A percentile compares a stretch with the other conserved stretches of the same genome.
phyloP scores from a whole-genome alignment of 139 green algal genomes.

The Closterium sp. region DNA sequence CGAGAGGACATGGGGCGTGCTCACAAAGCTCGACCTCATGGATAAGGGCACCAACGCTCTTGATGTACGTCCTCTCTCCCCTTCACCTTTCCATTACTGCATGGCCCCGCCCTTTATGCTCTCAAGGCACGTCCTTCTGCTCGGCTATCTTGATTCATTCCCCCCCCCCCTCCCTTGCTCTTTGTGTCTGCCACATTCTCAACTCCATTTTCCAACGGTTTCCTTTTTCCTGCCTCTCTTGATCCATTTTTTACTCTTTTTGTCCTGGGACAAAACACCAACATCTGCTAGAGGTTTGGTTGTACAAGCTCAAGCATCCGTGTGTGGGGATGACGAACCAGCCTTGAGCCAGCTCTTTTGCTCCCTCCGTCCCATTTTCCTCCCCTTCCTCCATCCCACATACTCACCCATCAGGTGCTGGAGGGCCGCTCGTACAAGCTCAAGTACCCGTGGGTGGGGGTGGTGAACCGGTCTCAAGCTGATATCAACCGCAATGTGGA shows the following conservation, averaged over 20 bases:
- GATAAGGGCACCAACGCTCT: conserved; percentile 55
- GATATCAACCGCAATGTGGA: conserved; percentile 57
- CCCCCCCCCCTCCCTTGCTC: no score
- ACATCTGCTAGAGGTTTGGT: no score
- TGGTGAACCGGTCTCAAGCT: conserved; percentile 61
- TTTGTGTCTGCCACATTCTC: no score
- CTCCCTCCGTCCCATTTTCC: background rate
- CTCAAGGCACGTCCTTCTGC: background rate
- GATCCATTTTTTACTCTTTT: no score
- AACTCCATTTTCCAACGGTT: no score
- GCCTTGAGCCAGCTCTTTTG: background rate
- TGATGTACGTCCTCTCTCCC: conserved; percentile 19
- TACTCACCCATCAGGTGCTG: conserved; percentile 28
- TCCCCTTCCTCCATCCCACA: background rate
- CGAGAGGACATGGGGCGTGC: conserved; percentile 55
- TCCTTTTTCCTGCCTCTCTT: no score
- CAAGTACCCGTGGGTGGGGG: conserved; percentile 50
- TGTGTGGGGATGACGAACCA: no score
- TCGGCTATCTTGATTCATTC: no score
- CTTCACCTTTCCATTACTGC: background rate
- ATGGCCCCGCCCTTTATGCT: background rate
- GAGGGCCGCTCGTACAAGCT: conserved; percentile 45
- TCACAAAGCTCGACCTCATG: conserved; percentile 60
- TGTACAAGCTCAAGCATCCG: no score
- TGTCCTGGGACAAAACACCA: no score